Percentiles rank a stretch among this genome's conserved stretches.
Conservation (phyloP, 306 rosid species). For the Glycine tomentella region DNA sequence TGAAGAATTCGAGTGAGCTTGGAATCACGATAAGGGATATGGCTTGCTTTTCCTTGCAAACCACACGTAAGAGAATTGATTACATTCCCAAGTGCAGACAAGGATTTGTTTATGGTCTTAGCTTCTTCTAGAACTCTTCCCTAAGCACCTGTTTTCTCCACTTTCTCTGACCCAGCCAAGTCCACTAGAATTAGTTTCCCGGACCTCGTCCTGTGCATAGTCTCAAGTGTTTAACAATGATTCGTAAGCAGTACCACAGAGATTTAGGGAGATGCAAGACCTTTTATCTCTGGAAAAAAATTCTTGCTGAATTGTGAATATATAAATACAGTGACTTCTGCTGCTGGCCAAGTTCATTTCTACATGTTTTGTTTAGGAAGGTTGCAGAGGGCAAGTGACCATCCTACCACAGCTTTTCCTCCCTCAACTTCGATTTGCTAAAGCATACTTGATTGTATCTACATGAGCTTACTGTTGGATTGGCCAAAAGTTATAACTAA, state of each 20-base stretch:
- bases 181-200: slow-evolving; percentile 84
- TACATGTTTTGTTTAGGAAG: slow-evolving; percentile 53
- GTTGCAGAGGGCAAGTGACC: neutral
- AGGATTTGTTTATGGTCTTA: slow-evolving; percentile 86
- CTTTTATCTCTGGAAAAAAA: slow-evolving; percentile 54
- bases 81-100: slow-evolving; percentile 88
- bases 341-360: slow-evolving; percentile 92
- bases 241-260: slow-evolving; percentile 14
- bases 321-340: slow-evolving; percentile 85
- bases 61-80: slow-evolving; percentile 83
- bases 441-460: too few relatives aligned
- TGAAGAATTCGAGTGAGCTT: slow-evolving; percentile 89
- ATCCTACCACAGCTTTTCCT: slow-evolving; percentile 27
- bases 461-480: too few relatives aligned
- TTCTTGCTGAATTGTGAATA: slow-evolving; percentile 75
- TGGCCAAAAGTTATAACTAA: too few relatives aligned
- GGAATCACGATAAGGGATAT: slow-evolving; percentile 89
- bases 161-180: slow-evolving; percentile 94
- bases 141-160: slow-evolving; percentile 88
- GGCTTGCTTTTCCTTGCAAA: slow-evolving; percentile 71
- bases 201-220: slow-evolving; percentile 58
- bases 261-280: slow-evolving; percentile 46
- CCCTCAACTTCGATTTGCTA: neutral
- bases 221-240: slow-evolving; percentile 38
- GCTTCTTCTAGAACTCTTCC: slow-evolving; percentile 93